These are phyloP conservation scores for Aspergillus sp. DNA, from an alignment of 2,329 filamentous ascomycete species.

Conservation along the genomic window DNA sequence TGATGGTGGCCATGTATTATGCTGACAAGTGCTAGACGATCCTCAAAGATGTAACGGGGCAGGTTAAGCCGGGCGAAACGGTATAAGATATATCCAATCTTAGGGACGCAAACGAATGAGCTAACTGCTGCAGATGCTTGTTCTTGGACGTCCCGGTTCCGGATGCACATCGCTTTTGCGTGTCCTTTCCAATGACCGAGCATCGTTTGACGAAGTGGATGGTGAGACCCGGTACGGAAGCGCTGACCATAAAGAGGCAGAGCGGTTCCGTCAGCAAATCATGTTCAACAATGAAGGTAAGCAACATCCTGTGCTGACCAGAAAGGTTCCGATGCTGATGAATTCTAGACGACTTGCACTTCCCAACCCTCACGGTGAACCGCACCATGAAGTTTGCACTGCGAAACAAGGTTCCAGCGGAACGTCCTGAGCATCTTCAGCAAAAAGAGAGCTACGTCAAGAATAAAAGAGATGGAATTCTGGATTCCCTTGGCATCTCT, in stretches of 20 bases:
- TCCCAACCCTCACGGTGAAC: conserved; percentile 66
- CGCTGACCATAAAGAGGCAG: conserved; percentile 42
- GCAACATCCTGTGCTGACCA: neutral
- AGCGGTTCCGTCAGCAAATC: conserved; percentile 38
- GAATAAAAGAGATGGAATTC: conserved; percentile 27
- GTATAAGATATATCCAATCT: conserved; percentile 16
- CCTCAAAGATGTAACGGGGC: conserved; percentile 32
- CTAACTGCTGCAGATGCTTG: conserved; percentile 45
- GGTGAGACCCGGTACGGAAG: conserved; percentile 50
- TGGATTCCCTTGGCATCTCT: conserved; percentile 21
- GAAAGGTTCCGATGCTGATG: neutral
- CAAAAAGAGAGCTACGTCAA: conserved; percentile 24
- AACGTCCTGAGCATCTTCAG: conserved; percentile 17
- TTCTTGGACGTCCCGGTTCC: conserved; percentile 60
- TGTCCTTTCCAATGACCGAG: conserved; percentile 58
- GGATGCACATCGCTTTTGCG: conserved; percentile 67
- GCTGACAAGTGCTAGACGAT: conserved; percentile 28
- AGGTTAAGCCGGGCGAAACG: conserved; percentile 40
- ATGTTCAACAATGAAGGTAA: conserved; percentile 64
- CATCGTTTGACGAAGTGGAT: conserved; percentile 51
- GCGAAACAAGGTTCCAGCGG: conserved; percentile 38
- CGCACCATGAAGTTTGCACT: conserved; percentile 67
- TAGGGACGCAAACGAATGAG: neutral
- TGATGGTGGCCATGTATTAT: neutral
- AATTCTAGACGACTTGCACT: conserved; percentile 57